Evolutionary conservation across 2,329 filamentous ascomycete species (phyloP), one percentile per base, ranked within the genome.

Genomic region (Catunica adiposa): DNA sequence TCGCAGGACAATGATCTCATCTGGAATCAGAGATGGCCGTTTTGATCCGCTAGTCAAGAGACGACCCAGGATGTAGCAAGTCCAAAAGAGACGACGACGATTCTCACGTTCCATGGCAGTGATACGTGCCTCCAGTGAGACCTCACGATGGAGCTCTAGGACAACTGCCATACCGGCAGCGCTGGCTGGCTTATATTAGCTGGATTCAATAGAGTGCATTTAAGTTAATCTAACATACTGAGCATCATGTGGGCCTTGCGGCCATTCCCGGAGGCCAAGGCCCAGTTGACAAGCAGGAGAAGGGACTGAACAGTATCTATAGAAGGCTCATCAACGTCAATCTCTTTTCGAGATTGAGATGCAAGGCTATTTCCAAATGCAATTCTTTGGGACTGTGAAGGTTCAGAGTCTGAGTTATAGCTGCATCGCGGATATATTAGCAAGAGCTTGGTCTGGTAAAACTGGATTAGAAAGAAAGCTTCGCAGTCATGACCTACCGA

Each of bases 241-340:
- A 94, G 73, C 40, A 89, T 74, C 87, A 94, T 94, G 62, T 89
- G 92, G 1, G 86, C 83, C 67, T 86, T 92, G 68, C 86, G 90
- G 15, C 87, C 86, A 63, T 84, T 82, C 25, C 88, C 87, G 29
- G 80, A 75, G 37, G 87, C 86, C 51, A 82, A 87, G 62, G 82
- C 89, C 2, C 86, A 82, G 64, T 83, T 80, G 0, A 84, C 80
- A 1, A 94, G 76, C 8, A 94, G 73, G 48, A 94, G 70, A 15
- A 90, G 72, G 2, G 86, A 77, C 65, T 94, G 86, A 7, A 94
- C 68, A 34, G 78, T 78, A 65, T 94, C 86, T 46, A 92, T 78
- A 0, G 82, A 86, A 3, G 87, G 86, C 61, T 90, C 84, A 63
- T 94, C 88, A 7, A 82, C 78, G 64, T 92, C 85, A 15, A 94